Base-by-base conservation (phyloP, 345 rosid species). In the Triadica sebifera region DNA sequence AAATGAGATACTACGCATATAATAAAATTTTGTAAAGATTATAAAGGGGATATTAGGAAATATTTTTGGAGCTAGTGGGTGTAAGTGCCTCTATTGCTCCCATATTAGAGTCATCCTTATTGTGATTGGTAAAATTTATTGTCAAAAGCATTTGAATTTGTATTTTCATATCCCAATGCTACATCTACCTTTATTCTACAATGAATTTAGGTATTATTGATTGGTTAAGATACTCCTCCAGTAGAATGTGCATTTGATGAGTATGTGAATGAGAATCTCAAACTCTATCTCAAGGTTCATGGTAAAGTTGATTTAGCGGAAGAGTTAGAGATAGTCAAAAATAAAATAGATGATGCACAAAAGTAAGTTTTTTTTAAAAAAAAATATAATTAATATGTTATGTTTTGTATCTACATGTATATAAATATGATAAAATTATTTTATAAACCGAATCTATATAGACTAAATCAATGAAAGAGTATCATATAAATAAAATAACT, bases 251-350 rank as follows among this genome's bases (percentile, higher is more conserved):
- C 89, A 1, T 87, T 95, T n/a, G n/a, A n/a, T 49, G 93, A 90
- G 87, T 89, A 87, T 8, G 96, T 95, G 17, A 89, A 93, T 41
- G 98, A 90, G 81, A 87, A 88, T 84, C 88, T 95, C 64, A 85
- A 82, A 76, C 89, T 93, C 58, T 93, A 95, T 85, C 91, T 95
- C 2, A 80, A 87, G 86, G 94, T 87, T 64, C 82, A 90, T 24
- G 94, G 98, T 69, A 75, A 83, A 67, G 82, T 92, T 13, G 84
- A 88, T 74, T 64, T 84, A 46, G 86, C 84, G 75, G 90, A 86
- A 55, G 96, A 93, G 78, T 87, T 62, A 12, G 93, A 85, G 72
- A 95, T 90, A 83, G 78, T 93, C 62, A 85, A 74, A 79, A 87
- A 77, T 71, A 91, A 86, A 81, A 81, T 93, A 83, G 90, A 83